These are phyloP conservation scores for Taphrina confusa DNA, from an alignment of 1,139 yeast species.

Conservation along the genomic window DNA sequence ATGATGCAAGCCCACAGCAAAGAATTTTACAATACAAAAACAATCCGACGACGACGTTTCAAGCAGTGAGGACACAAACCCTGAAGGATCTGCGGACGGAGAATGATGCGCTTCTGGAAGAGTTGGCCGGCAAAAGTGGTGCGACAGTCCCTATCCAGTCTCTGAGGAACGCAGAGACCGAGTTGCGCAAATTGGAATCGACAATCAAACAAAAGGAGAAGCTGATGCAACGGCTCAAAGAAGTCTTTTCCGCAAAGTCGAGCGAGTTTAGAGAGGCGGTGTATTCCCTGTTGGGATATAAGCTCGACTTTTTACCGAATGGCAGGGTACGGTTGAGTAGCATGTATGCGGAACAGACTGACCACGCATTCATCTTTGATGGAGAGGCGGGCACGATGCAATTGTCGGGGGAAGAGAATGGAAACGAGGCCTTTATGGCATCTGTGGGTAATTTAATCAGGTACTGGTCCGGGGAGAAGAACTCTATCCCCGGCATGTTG, in stretches of 20 bases:
- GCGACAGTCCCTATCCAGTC: constrained; percentile 60
- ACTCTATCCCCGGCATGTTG: constrained; percentile 75
- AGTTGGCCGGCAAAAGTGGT: constrained; percentile 40
- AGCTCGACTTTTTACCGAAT: constrained; percentile 68
- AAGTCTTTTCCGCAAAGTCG: constrained; percentile 64
- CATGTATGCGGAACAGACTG: constrained; percentile 50
- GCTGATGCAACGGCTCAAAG: constrained; percentile 58
- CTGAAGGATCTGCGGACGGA: constrained; percentile 60
- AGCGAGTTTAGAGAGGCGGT: constrained; percentile 70
- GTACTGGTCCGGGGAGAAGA: constrained; percentile 68
- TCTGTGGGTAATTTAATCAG: constrained; percentile 61
- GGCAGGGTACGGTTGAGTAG: constrained; percentile 69
- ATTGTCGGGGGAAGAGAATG: constrained; percentile 43
- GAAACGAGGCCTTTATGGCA: constrained; percentile 46
- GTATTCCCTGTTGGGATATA: constrained; percentile 69
- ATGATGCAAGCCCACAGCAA: constrained; percentile 48
- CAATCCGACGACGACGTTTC: constrained; percentile 69
- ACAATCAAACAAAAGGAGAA: constrained; percentile 60
- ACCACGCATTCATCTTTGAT: constrained; percentile 48
- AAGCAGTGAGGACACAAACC: constrained; percentile 59
- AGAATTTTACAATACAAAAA: constrained; percentile 64
- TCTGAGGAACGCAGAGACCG: constrained; percentile 64
- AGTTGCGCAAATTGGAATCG: constrained; percentile 54
- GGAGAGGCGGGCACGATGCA: constrained; percentile 45
- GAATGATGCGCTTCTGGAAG: constrained; percentile 57